Conservation (phyloP, 1,139 yeast species). For the Citeromyces siamensis region DNA sequence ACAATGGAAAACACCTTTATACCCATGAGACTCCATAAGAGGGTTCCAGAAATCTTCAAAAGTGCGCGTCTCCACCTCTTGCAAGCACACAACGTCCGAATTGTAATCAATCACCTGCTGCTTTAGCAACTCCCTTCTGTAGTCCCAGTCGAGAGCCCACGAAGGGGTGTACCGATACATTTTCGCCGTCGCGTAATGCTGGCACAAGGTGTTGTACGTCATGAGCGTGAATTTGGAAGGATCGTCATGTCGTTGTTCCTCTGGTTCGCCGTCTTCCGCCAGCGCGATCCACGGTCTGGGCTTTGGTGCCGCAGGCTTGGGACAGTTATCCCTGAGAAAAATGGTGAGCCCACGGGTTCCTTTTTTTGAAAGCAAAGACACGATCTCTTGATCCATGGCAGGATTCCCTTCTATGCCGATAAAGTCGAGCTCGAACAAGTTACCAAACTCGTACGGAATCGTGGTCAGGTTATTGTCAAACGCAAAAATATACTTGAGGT, state of each 20-base stretch:
- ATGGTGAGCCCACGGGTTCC: conserved; percentile 80
- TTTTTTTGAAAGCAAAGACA: conserved; percentile 60
- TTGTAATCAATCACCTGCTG: conserved; percentile 55
- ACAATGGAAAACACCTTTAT: conserved; percentile 70
- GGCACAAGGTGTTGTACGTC: conserved; percentile 89
- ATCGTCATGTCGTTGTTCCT: conserved; percentile 17
- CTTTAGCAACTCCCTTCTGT: conserved; percentile 63
- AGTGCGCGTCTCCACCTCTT: conserved; percentile 86
- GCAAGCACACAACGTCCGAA: conserved; percentile 80
- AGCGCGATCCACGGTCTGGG: conserved; percentile 77
- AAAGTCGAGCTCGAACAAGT: conserved; percentile 71
- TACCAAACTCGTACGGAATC: conserved; percentile 80
- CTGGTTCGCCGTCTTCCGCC: conserved; percentile 63
- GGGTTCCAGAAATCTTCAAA: conserved; percentile 85
- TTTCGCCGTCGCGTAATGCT: conserved; percentile 86
- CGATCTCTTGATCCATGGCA: conserved; percentile 42
- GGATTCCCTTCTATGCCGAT: conserved; percentile 94
- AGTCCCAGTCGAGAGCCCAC: conserved; percentile 97
- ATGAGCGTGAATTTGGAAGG: conserved; percentile 52
- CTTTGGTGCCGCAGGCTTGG: conserved; percentile 48
- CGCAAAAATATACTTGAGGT: conserved; percentile 68
- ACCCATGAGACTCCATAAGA: conserved; percentile 58
- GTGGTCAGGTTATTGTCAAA: conserved; percentile 75
- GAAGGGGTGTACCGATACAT: conserved; percentile 93
- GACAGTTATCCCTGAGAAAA: conserved; percentile 73